Base-by-base conservation (phyloP, 177 flowering plant species). In the Telopea speciosissima region DNA sequence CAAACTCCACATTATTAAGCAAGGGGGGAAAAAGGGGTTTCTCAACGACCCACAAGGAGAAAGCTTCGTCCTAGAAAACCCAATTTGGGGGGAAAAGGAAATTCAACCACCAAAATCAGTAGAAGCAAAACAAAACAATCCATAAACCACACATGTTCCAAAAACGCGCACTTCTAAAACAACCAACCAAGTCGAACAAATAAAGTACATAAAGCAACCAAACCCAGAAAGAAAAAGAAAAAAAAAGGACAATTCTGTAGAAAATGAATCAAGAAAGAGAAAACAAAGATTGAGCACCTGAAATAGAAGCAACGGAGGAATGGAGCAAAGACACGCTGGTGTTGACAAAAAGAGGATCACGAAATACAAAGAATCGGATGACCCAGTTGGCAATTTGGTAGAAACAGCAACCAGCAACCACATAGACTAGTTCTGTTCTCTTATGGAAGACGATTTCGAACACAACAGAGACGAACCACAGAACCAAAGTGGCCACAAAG, bases 311-410 rank as follows among this genome's bases (percentile, higher is more conserved):
- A 76, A 88, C 56, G 75, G 90, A 73, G 73, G 99, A 90, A 74
- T 95, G 99, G 63, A 95, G 87, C 54, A 92, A 85, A 70, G 97
- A 92, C 24, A 92, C 96, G 68, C 83, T 72, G 65, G 97, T 92
- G 80, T 90, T 95, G 74, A 92, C 96, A 65, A 88, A 81, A 52
- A 87, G 83, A 21, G 88, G 88, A 68, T 86, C 99, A 14, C 80
- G 82, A 44, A 92, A 88, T 69, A 89, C 71, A 49, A 70, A 67
- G 24, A 21, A 70, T 21, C 91, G 86, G 42, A 89, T 17, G 78
- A 87, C 76, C 81, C 83, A 89, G 76, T 95, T 95, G 60, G 92
- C 88, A 5, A 73, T 45, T 78, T 92, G 97, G 83, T 68, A 95
- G 81, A 92, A 88, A 67, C 58, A 75, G 76, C 70, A 85, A 12